Percentiles rank a stretch among this genome's conserved stretches.
These are phyloP conservation scores for Saccharum spontaneum DNA, from an alignment of 176 grass and related monocot species.

Conservation along the genomic window DNA sequence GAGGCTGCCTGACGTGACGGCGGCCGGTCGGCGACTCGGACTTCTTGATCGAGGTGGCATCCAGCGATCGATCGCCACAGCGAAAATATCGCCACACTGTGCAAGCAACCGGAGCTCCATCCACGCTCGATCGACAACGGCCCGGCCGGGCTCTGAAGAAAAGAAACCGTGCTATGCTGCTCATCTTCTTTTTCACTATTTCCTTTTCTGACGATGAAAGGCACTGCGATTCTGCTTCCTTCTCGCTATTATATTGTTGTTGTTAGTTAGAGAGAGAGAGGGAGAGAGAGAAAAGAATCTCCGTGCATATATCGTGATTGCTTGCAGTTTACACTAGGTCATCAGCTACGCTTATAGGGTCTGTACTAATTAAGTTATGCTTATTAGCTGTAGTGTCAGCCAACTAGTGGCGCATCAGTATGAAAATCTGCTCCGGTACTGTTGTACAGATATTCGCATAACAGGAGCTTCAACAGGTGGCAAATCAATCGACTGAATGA, in stretches of 20 bases:
- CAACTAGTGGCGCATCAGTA: not conserved
- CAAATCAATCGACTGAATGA: not conserved
- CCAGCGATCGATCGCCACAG: conserved; percentile 1
- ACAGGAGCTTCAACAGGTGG: not conserved
- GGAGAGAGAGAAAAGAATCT: not conserved
- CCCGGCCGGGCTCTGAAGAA: not conserved
- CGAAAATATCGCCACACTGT: not conserved
- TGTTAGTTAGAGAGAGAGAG: not conserved
- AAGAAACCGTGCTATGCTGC: not conserved
- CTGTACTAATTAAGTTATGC: not conserved
- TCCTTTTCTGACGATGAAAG: not conserved
- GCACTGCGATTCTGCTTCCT: not conserved
- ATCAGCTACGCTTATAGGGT: not conserved
- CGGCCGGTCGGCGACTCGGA: not conserved
- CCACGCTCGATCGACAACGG: no score
- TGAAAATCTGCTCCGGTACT: not conserved
- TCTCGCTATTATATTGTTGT: not conserved
- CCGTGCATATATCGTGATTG: not conserved
- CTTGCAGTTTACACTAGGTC: conserved; percentile 3
- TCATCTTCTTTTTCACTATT: not conserved
- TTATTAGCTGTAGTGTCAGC: not conserved
- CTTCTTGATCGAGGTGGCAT: conserved; percentile 19
- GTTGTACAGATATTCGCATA: not conserved
- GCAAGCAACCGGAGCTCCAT: not conserved
- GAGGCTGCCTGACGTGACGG: no score